Evolutionary conservation across 2,329 filamentous ascomycete genomes (phyloP).

Genomic region (Aspergillus sp.): DNA sequence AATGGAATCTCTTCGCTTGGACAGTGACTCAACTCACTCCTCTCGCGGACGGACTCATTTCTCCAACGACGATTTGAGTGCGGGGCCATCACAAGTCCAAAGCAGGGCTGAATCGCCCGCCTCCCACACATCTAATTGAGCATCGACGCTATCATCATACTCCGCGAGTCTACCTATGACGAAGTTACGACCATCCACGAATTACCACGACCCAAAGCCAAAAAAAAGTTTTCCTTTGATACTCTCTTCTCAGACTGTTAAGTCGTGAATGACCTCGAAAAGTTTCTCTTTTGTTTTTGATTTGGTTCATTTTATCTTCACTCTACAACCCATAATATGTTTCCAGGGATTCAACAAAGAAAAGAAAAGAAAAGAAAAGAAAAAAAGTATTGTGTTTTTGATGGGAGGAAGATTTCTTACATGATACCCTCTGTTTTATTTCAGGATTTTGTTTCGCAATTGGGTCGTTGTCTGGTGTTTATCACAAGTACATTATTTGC

Average conservation of each 20-base stretch:
- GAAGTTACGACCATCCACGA: slow-evolving; percentile 12
- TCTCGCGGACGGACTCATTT: slow-evolving; percentile 22
- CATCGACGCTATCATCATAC: not conserved
- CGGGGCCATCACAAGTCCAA: not conserved
- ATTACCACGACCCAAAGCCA: not conserved
- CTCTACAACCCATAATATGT: too few relatives aligned
- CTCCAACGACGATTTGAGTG: slow-evolving; percentile 27
- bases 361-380: too few relatives aligned
- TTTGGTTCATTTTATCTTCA: not conserved
- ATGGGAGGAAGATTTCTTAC: slow-evolving; percentile 2
- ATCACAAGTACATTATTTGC: too few relatives aligned
- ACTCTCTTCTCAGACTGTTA: not conserved
- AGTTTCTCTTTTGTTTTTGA: slow-evolving; percentile 2
- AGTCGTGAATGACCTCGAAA: slow-evolving; percentile 1
- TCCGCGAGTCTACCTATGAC: not conserved
- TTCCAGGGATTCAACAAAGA: not conserved
- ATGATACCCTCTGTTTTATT: slow-evolving; percentile 16
- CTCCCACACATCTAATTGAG: slow-evolving; percentile 7
- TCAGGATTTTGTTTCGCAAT: too few relatives aligned
- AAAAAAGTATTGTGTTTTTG: too few relatives aligned
- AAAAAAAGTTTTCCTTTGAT: not conserved
- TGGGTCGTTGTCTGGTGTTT: too few relatives aligned
- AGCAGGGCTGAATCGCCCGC: slow-evolving; percentile 8
- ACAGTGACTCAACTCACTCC: slow-evolving; percentile 27
- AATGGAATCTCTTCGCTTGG: slow-evolving; percentile 32